Evolutionary conservation across 495 filamentous ascomycete species (phyloP).

Genomic region (Evernia prunastri): DNA sequence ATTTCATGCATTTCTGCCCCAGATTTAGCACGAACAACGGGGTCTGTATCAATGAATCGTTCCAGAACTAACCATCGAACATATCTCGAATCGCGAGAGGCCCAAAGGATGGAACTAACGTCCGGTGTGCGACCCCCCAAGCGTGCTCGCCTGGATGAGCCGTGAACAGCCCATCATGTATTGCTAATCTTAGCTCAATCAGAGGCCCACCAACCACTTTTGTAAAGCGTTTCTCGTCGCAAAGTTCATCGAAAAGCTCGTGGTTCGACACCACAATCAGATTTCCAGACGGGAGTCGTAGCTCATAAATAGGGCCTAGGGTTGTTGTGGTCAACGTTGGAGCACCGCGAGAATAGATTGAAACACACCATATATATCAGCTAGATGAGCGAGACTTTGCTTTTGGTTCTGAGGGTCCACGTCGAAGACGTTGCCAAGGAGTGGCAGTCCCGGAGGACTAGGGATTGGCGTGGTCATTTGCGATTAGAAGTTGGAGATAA

Average conservation of each 20-base stretch:
- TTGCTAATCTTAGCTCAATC: slow-evolving; percentile 49
- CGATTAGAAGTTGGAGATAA: neutral
- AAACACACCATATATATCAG: slow-evolving; percentile 53
- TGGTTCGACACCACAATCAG: slow-evolving; percentile 39
- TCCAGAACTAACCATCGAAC: slow-evolving; percentile 43
- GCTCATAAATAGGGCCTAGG: neutral
- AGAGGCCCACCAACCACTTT: slow-evolving; percentile 48
- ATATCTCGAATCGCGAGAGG: slow-evolving; percentile 61
- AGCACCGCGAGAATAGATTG: neutral
- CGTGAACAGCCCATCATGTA: slow-evolving; percentile 65
- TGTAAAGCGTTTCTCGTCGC: slow-evolving; percentile 59
- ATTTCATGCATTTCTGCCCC: slow-evolving; percentile 62
- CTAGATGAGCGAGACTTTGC: slow-evolving; percentile 47
- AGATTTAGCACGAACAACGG: neutral
- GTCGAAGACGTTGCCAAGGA: slow-evolving; percentile 61
- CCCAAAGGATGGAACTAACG: slow-evolving; percentile 61
- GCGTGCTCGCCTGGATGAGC: slow-evolving; percentile 54
- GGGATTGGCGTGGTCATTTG: slow-evolving; percentile 42
- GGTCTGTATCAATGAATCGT: too few relatives aligned
- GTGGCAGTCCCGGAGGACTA: slow-evolving; percentile 53
- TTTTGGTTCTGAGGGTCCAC: slow-evolving; percentile 48
- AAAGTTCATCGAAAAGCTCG: slow-evolving; percentile 57
- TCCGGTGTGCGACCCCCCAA: slow-evolving; percentile 68
- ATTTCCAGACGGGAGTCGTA: slow-evolving; percentile 3
- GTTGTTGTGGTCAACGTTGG: neutral